These are phyloP conservation scores for Diaporthe citri DNA, from an alignment of 2,329 filamentous ascomycete species.

Conservation along the genomic window DNA sequence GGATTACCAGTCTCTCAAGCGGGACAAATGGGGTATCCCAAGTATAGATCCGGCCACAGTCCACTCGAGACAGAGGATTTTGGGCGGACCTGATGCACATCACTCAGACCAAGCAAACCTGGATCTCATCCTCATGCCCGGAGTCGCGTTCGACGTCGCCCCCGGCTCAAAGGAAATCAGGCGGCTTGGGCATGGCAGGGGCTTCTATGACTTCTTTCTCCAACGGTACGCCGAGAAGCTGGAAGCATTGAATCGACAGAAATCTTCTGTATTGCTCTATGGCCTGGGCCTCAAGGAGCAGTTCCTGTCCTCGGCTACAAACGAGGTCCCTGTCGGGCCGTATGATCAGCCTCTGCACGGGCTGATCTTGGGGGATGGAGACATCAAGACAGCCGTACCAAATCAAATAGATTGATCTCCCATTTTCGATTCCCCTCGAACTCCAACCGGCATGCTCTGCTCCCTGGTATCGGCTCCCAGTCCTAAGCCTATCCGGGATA, in stretches of 20 bases:
- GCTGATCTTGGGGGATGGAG: conserved; percentile 78
- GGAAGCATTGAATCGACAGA: conserved; percentile 47
- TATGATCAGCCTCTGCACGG: conserved; percentile 87
- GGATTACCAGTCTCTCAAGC: conserved; percentile 82
- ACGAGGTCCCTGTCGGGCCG: conserved; percentile 78
- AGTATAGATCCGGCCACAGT: conserved; percentile 78
- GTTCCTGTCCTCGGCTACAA: conserved; percentile 71
- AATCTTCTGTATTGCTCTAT: conserved; percentile 66
- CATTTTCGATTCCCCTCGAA: conserved; percentile 44
- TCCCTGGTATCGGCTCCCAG: conserved; percentile 20
- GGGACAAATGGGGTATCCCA: conserved; percentile 96
- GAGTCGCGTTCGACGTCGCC: conserved; percentile 87
- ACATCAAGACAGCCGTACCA: conserved; percentile 57
- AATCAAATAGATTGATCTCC: conserved; percentile 62
- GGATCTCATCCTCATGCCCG: conserved; percentile 91
- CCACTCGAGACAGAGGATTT: conserved; percentile 75
- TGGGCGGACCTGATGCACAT: conserved; percentile 70
- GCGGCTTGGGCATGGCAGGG: conserved; percentile 92
- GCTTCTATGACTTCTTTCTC: conserved; percentile 96
- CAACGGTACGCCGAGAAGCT: conserved; percentile 73
- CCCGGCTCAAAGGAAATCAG: conserved; percentile 67
- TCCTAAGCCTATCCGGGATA: conserved; percentile 1
- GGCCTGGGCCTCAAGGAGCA: conserved; percentile 91
- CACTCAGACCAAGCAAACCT: conserved; percentile 65
- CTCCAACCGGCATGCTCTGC: conserved; percentile 19